These are phyloP conservation scores for Knoxdaviesia capensis DNA, from an alignment of 2,329 filamentous ascomycete species.

Conservation along the genomic window DNA sequence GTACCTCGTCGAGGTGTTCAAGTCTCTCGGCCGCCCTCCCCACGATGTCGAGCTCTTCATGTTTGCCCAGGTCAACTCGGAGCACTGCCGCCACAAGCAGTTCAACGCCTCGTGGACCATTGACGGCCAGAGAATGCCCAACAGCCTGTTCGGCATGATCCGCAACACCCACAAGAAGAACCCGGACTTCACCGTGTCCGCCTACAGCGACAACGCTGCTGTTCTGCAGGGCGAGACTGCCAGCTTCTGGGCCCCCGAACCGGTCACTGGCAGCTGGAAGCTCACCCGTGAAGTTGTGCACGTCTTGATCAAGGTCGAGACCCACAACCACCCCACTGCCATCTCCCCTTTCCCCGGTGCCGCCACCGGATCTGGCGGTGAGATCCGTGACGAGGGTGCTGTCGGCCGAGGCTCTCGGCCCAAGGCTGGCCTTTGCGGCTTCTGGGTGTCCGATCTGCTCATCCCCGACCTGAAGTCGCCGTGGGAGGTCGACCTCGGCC, in stretches of 20 bases:
- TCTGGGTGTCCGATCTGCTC: slow-evolving; percentile 83
- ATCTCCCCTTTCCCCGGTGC: slow-evolving; percentile 87
- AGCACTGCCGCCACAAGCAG: slow-evolving; percentile 72
- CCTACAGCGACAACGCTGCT: slow-evolving; percentile 96
- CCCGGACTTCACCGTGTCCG: slow-evolving; percentile 71
- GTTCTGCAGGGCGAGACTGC: slow-evolving; percentile 32
- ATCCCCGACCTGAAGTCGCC: slow-evolving; percentile 68
- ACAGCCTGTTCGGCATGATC: slow-evolving; percentile 90
- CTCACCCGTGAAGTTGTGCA: slow-evolving; percentile 73
- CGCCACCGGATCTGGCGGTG: slow-evolving; percentile 84
- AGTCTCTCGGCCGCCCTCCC: slow-evolving; percentile 30
- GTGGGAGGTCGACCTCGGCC: slow-evolving; percentile 84
- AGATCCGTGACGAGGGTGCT: slow-evolving; percentile 87
- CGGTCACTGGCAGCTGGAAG: slow-evolving; percentile 71
- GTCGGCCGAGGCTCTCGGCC: slow-evolving; percentile 84
- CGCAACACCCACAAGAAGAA: slow-evolving; percentile 76
- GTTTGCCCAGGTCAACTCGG: slow-evolving; percentile 98
- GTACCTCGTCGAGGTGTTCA: slow-evolving; percentile 56
- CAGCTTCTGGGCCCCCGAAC: slow-evolving; percentile 65
- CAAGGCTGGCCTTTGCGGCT: slow-evolving; percentile 80
- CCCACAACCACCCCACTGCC: slow-evolving; percentile 91
- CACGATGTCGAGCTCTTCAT: slow-evolving; percentile 93
- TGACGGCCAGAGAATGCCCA: slow-evolving; percentile 59
- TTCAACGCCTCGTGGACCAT: slow-evolving; percentile 97
- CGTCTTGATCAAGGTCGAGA: slow-evolving; percentile 86